A percentile compares a stretch with the other conserved stretches of the same genome.
These are phyloP conservation scores for Mortierella sp. DNA, from an alignment of 371 early-diverging fungal genomes.

Conservation along the genomic window DNA sequence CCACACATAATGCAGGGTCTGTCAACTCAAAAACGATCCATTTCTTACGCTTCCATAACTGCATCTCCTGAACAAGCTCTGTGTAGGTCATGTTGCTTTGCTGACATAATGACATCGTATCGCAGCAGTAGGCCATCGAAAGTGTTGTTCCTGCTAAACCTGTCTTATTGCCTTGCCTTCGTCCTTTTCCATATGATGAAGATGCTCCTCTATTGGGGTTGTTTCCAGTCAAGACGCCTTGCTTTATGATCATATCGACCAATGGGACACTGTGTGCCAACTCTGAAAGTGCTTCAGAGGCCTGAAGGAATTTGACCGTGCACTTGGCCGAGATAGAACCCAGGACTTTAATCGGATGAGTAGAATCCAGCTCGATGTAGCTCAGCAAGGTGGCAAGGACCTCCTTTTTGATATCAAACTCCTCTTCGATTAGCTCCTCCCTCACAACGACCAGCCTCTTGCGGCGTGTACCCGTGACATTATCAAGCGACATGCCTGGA, in stretches of 20 bases:
- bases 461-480: background rate
- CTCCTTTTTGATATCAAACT: slow-evolving; percentile 55
- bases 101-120: slow-evolving; percentile 45
- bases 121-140: slow-evolving; percentile 47
- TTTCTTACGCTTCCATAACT: slow-evolving; percentile 46
- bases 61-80: slow-evolving; percentile 42
- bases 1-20: slow-evolving; percentile 36
- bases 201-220: slow-evolving; percentile 9
- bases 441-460: slow-evolving; percentile 37
- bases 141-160: slow-evolving; percentile 35
- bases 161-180: slow-evolving; percentile 12
- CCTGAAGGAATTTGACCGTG: slow-evolving; percentile 41
- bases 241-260: slow-evolving; percentile 37
- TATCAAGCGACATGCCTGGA: background rate
- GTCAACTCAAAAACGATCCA: slow-evolving; percentile 50
- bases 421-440: slow-evolving; percentile 35
- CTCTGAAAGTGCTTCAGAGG: slow-evolving; percentile 19
- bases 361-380: slow-evolving; percentile 44
- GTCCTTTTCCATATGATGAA: slow-evolving; percentile 21
- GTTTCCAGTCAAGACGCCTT: slow-evolving; percentile 42
- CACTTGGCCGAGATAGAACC: slow-evolving; percentile 49
- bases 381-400: slow-evolving; percentile 48
- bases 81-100: slow-evolving; percentile 21
- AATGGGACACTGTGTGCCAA: slow-evolving; percentile 21
- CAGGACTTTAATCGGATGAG: slow-evolving; percentile 36